Base-by-base conservation (phyloP, 2,329 filamentous ascomycete genomes). In the Paracamarosporium sp. region DNA sequence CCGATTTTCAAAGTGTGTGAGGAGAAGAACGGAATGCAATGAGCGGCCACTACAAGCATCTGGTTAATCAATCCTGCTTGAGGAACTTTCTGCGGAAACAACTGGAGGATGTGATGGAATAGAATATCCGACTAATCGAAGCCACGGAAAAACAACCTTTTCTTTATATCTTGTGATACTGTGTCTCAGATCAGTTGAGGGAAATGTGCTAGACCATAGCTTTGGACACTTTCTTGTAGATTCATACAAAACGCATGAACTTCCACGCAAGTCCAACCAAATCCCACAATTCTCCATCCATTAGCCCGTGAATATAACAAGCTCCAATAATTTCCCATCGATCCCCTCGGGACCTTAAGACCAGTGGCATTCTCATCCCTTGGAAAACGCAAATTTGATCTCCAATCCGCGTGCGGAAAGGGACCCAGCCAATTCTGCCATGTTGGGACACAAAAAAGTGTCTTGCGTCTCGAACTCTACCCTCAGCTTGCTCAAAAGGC, bases 221-320 rank as follows among this genome's bases (percentile, higher is more conserved):
- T 31, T 31, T 9, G 30, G 3, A 31, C 1, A 31, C 30, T 8
- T 13, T 31, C 6, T 11, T n/a, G n/a, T 31, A 4, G 9, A 31
- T 6, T 50, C 30, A 58, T 13, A 56, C 43, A 53, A 60, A 60
- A n/a, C 53, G 22, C 35, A 60, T 43, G 28, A 60, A 60, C 13
- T 41, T 13, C 57, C 57, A 60, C 25, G 17, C 12, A 22, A 60
- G 41, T 4, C 36, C 57, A 27, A 3, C 13, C 12, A 56, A 24
- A 54, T 60, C 53, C 53, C 53, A 56, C 22, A 53, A 9, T 36
- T 60, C 57, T 20, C 53, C 57, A 50, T 60, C 53, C 57, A 60
- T 60, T n/a, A 60, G 22, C 36, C 53, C 57, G 43, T 60, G 57
- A 25, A 60, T 47, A 53, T 60, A 60, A 50, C 57, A 60, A 20